Conservation (phyloP, 331 rosid species). For the Malus hybrid region DNA sequence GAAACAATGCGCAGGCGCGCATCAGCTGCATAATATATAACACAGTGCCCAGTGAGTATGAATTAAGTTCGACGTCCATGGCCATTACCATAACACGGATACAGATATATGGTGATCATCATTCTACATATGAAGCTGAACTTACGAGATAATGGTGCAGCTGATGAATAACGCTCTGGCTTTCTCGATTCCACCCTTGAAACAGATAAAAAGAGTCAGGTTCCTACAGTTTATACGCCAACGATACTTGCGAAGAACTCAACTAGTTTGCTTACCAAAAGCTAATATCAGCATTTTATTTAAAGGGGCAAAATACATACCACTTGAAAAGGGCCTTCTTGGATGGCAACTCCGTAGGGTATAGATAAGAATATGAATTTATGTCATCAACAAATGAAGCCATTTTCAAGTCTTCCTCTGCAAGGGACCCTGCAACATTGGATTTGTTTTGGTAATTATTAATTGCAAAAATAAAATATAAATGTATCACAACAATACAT, state of each 20-base stretch:
- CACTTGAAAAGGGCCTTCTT: slow-evolving; percentile 66
- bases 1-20: slow-evolving; percentile 95
- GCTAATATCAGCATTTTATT: neutral
- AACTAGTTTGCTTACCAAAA: slow-evolving; percentile 8
- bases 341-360: slow-evolving; percentile 73
- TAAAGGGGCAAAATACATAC: slow-evolving; percentile 25
- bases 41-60: slow-evolving; percentile 7
- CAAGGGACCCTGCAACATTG: slow-evolving; percentile 51
- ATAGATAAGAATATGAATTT: slow-evolving; percentile 80
- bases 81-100: slow-evolving; percentile 2
- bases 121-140: neutral
- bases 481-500: no score
- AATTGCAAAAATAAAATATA: no score
- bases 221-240: slow-evolving; percentile 11
- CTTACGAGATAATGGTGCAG: slow-evolving; percentile 99
- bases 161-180: slow-evolving; percentile 96
- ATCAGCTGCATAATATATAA: slow-evolving; percentile 56
- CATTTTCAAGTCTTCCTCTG: slow-evolving; percentile 60
- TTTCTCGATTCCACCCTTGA: slow-evolving; percentile 96
- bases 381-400: slow-evolving; percentile 59
- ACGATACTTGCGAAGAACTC: neutral
- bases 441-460: neutral
- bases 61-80: neutral
- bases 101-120: neutral
- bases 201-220: slow-evolving; percentile 40